Evolutionary conservation across 306 rosid species (phyloP), one percentile per base, ranked within the genome.

Genomic region (Cucurbita argyrosperma): DNA sequence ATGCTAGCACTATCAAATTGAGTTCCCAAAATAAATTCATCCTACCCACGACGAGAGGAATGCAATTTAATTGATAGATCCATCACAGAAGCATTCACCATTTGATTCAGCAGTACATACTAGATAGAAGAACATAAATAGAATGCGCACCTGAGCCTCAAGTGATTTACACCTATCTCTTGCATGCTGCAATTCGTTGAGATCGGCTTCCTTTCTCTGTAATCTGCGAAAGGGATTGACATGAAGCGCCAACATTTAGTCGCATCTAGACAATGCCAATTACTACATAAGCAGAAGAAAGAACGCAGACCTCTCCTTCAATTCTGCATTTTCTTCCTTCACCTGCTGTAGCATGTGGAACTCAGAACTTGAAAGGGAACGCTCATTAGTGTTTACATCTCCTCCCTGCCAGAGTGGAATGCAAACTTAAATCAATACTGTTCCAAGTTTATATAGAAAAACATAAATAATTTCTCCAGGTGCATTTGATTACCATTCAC

Each of bases 291-390:
- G 51, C 23, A 60, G 12, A 35, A 70, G 78, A 80, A 80, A 30
- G 40, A 26, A 38, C 82, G 8, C 49, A 10, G 60, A 93, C 98
- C 89, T 90, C 74, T 86, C 82, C 83, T 84, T 90, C 84, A 93
- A 64, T 79, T 81, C 83, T 38, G 16, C 54, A 79, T 93, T 93
- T 80, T 89, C 96, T 54, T 84, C 81, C 80, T 79, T 90, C 87
- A 94, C 80, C 79, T 65, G 78, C 80, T 80, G 84, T 47, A 81
- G 18, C 76, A 62, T 59, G 45, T 21, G 79, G 53, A 58, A 26
- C 71, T 83, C 84, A 47, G 80, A 73, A 45, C 57, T 80, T 30
- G 81, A 68, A 39, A 10, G 64, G 4, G 50, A 63, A 57, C 26
- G 76, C 40, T 64, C 77, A 53, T 35, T 53, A 51, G 46, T 51